Evolutionary conservation across 768 basidiomycete species (phyloP).

Genomic region (Guyanaporus albipodus): DNA sequence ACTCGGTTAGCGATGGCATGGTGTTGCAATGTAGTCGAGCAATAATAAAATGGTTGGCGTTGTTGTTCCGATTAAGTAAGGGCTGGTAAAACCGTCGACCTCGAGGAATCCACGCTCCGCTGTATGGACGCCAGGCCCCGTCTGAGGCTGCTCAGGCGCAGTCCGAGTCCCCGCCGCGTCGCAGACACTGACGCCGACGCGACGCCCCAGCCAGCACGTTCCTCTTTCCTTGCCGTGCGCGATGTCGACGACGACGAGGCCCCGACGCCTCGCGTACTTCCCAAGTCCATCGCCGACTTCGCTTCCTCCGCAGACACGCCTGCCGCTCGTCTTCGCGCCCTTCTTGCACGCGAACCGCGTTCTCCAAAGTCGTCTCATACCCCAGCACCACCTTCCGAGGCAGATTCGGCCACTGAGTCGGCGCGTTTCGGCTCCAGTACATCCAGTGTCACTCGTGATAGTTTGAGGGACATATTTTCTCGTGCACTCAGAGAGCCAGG

Average conservation of each 20-base stretch:
- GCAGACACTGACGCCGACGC: background rate
- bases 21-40: no score
- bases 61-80: slow-evolving; percentile 11
- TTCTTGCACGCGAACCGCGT: slow-evolving; percentile 50
- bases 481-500: slow-evolving; percentile 60
- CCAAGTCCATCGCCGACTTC: slow-evolving; percentile 15
- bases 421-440: slow-evolving; percentile 25
- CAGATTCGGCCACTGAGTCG: slow-evolving; percentile 13
- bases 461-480: slow-evolving; percentile 63
- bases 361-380: slow-evolving; percentile 27
- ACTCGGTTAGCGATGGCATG: slow-evolving; percentile 13
- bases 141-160: slow-evolving; percentile 12
- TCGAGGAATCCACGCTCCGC: no score
- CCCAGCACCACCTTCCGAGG: slow-evolving; percentile 28
- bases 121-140: slow-evolving; percentile 12
- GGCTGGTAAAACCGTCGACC: slow-evolving; percentile 6
- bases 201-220: background rate
- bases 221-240: background rate
- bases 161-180: slow-evolving; percentile 1
- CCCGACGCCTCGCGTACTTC: slow-evolving; percentile 29
- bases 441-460: slow-evolving; percentile 52
- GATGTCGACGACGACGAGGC: slow-evolving; percentile 28
- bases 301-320: slow-evolving; percentile 39
- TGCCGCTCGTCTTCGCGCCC: slow-evolving; percentile 59
- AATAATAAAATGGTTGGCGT: no score